These are phyloP conservation scores for Phyllosticta ampelicida DNA, from an alignment of 2,329 filamentous ascomycete genomes.

Conservation along the genomic window DNA sequence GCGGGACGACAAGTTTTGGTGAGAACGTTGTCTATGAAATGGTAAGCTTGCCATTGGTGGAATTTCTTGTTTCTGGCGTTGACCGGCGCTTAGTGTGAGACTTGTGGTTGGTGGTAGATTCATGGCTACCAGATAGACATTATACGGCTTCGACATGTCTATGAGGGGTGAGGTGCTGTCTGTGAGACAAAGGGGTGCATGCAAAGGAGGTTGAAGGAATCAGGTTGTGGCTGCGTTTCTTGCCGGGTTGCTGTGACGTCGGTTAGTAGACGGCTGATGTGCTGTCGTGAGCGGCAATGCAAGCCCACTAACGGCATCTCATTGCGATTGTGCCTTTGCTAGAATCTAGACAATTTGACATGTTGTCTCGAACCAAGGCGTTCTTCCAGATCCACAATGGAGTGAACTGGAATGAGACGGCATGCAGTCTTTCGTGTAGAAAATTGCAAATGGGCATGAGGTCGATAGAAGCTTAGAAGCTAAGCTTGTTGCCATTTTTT, in stretches of 20 bases:
- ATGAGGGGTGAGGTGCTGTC: too few relatives aligned
- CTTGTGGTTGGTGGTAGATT: not conserved
- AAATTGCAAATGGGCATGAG: not conserved
- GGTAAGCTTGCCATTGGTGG: not conserved
- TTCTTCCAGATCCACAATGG: not conserved
- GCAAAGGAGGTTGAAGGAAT: too few relatives aligned
- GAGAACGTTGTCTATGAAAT: not conserved
- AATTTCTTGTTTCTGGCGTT: not conserved
- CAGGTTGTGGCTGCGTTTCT: too few relatives aligned
- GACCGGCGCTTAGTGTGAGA: not conserved
- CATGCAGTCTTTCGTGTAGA: not conserved
- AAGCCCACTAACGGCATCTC: too few relatives aligned
- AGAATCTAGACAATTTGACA: not conserved
- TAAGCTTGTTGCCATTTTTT: not conserved
- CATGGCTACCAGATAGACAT: not conserved
- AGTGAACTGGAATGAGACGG: not conserved
- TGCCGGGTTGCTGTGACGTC: too few relatives aligned
- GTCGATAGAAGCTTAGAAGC: not conserved
- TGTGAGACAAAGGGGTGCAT: too few relatives aligned
- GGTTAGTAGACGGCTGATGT: too few relatives aligned
- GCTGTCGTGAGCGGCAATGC: too few relatives aligned
- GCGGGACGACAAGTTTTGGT: not conserved
- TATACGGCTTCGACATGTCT: not conserved
- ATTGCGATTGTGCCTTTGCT: too few relatives aligned
- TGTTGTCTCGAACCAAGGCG: not conserved